Evolutionary conservation across 768 basidiomycete genomes (phyloP), one percentile per base, ranked within the genome.

Genomic region (Termitomyces sp.): DNA sequence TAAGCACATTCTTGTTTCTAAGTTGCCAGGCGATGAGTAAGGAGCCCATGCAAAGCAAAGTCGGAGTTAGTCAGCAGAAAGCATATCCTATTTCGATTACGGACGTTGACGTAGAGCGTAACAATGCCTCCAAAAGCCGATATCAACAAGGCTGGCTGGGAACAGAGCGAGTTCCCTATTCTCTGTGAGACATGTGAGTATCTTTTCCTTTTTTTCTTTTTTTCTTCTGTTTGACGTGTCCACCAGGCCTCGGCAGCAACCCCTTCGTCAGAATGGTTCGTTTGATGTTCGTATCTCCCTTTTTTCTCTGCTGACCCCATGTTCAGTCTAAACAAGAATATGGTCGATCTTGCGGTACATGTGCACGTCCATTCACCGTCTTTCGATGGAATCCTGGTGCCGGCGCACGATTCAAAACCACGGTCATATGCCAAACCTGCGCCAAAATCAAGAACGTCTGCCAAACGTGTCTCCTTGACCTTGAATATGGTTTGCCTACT

Each of bases 311-410:
- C 55, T 61, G 45, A 41, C 55, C 8, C n/a, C 38, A 56, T 43
- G 8, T 60, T 43, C 60, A 98, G 96, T 93, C 92, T 6, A 98
- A 98, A 74, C 97, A 98, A 81, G 90, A 94, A 68, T 96, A 90
- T 61, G 97, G 94, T 4, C 82, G 90, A 28, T 94, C 94, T 54
- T 99, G 97, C 73, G 98, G 98, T 62, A 96, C 96, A 54, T 99
- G 97, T 68, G 94, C 94, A 3, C 83, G 97, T 24, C 97, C 93
- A 2, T 96, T 95, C 74, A 96, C 92, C 49, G 90, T 98, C 64
- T 99, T 99, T 75, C 89, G 94, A 41, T 99, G 97, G 97, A 96
- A 98, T 67, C 95, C 97, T 2, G 97, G 97, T 46, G 76, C 86
- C 3, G 96, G 94, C 43, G 88, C 87, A 70, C 87, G 96, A 30